Conservation (phyloP, 1,139 yeast species). For the Yamadazyma membranifaciens region DNA sequence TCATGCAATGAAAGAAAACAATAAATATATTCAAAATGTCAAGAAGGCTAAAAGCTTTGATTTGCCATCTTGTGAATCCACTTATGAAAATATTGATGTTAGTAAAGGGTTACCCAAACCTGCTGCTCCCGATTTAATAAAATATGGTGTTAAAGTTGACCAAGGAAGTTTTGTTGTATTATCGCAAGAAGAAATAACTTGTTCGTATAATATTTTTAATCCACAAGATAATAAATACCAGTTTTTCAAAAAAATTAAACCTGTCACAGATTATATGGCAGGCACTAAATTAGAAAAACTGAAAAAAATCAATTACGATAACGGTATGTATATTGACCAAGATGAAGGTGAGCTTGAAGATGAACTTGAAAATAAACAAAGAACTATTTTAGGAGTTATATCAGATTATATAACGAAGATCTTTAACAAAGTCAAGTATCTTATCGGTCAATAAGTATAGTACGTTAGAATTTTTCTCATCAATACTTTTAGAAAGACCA, state of each 20-base stretch:
- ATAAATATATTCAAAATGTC: conserved; percentile 23
- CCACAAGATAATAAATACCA: conserved; percentile 33
- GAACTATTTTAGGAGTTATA: conserved; percentile 5
- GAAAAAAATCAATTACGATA: conserved; percentile 11
- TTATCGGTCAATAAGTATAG: conserved; percentile 10
- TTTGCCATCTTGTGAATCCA: conserved; percentile 40
- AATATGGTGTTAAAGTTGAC: conserved; percentile 43
- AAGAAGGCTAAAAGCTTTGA: conserved; percentile 24
- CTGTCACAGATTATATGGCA: conserved; percentile 21
- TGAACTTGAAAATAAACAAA: conserved; percentile 3
- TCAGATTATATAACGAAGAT: conserved; percentile 9
- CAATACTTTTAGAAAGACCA: too few species aligned
- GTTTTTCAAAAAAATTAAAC: conserved; percentile 18
- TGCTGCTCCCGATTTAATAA: conserved; percentile 45
- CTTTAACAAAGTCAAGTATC: conserved; percentile 8
- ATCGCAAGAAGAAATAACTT: conserved; percentile 33
- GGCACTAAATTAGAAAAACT: conserved; percentile 11
- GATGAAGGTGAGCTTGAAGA: conserved; percentile 4
- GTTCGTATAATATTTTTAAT: conserved; percentile 35
- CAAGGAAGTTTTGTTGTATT: conserved; percentile 50
- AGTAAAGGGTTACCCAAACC: conserved; percentile 47
- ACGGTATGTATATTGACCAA: conserved; percentile 15
- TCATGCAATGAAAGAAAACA: conserved; percentile 25
- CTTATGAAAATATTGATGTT: conserved; percentile 53
- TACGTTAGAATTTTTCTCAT: not conserved